Base-by-base conservation (phyloP, 2,329 filamentous ascomycete species). In the Whalleya microplaca region DNA sequence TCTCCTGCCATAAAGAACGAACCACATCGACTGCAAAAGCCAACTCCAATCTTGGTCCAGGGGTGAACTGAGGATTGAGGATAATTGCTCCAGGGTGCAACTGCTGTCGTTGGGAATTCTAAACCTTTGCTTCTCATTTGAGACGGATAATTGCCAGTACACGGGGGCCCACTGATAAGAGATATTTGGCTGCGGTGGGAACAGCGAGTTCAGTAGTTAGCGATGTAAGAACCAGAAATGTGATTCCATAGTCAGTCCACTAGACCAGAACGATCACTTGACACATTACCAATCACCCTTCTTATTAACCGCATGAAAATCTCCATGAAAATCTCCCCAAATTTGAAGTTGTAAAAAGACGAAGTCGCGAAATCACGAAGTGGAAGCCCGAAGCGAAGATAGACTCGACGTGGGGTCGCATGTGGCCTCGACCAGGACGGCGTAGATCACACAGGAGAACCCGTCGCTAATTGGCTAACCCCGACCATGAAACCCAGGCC, bases 401-500 rank as follows among this genome's bases (percentile, higher is more conserved):
- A 27, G 53, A 56, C 54, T 41, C n/a, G n/a, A 16, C 14, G 55
- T 52, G 55, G 58, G 55, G 57, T 46, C 3, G 32, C 32, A 37
- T 51, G 29, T 45, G 49, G 51, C 47, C 23, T 27, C 20, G 55
- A 56, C 53, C 62, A 57, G 65, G 65, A 53, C 61, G 1, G 23
- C 19, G 60, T 41, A 66, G 59, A 64, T 66, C 61, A 68, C 29
- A 64, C 64, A 50, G 44, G 21, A 23, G 9, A 20, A 14, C 2
- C 27, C 21, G 45, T 23, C 21, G 40, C 21, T 63, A 46, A 66
- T 66, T 66, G 66, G 66, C 19, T 21, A 9, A 19, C 9, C 41
- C 10, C n/a, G 50, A 54, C 61, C 60, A 56, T 68, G 66, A 66
- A 66, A 66, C 66, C 54, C 48, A 37, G 47, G 32, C n/a, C 27